Evolutionary conservation across 139 green algal species (phyloP).

Genomic region (Tetradesmus lagerheimii): DNA sequence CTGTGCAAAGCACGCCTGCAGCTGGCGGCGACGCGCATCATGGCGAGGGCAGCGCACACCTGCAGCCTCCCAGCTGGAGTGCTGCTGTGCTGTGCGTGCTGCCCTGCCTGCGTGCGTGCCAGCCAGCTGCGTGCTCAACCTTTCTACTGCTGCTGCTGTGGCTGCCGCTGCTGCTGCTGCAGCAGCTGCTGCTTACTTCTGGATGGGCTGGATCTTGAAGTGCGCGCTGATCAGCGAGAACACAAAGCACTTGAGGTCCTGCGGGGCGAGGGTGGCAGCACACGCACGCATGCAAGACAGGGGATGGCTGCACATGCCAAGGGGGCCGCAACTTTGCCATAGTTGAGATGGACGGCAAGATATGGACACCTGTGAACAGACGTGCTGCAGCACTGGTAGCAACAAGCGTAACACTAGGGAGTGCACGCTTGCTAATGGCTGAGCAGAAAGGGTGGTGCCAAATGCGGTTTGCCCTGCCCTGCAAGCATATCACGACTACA

Average conservation of each 20-base stretch:
- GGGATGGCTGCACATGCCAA: background rate
- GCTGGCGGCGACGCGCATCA: background rate
- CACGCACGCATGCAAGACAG: background rate
- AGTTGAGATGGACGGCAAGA: too few species aligned
- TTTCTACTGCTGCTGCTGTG: conserved; percentile 26
- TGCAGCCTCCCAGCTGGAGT: conserved; percentile 1
- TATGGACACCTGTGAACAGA: too few species aligned
- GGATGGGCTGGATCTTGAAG: conserved; percentile 96
- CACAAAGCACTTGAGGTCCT: conserved; percentile 98
- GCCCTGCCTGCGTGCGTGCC: background rate
- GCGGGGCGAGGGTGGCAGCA: conserved; percentile 24
- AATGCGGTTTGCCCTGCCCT: too few species aligned
- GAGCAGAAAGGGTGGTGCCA: too few species aligned
- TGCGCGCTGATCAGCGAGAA: conserved; percentile 95
- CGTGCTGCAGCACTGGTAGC: too few species aligned
- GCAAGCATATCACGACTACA: too few species aligned
- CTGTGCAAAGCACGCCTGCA: background rate
- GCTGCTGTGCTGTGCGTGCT: background rate
- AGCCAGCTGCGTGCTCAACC: background rate
- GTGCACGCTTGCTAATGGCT: too few species aligned
- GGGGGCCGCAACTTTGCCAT: too few species aligned
- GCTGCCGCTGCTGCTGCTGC: conserved; percentile 1
- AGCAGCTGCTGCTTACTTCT: conserved; percentile 34
- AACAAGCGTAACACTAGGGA: too few species aligned
- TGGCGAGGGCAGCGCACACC: background rate